Conservation (phyloP, 140 eudicot species). For the Anethum foeniculum region DNA sequence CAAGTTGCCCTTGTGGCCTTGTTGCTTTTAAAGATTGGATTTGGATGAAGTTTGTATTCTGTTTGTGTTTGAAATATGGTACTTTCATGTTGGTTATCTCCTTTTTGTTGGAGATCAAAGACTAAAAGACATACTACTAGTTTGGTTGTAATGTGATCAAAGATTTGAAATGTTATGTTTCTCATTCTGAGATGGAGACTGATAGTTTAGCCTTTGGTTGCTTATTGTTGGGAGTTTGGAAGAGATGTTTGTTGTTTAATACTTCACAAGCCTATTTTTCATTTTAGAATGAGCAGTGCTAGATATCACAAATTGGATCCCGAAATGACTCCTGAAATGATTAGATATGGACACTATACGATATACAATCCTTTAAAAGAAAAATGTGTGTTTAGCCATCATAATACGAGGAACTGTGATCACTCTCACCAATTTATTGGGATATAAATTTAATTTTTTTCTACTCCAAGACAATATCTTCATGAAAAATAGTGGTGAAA, state of each 20-base stretch:
- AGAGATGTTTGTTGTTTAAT: background rate
- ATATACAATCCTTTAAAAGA: background rate
- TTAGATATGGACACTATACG: too few relatives aligned
- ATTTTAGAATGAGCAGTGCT: background rate
- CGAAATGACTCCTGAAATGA: background rate
- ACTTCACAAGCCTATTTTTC: background rate
- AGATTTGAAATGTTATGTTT: background rate
- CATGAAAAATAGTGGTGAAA: too few relatives aligned
- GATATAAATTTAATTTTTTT: too few relatives aligned
- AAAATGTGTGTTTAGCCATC: background rate
- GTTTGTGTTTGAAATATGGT: background rate
- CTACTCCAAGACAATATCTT: too few relatives aligned
- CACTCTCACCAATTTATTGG: background rate
- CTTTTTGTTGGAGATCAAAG: slow-evolving; percentile 2
- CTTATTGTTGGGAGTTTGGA: slow-evolving; percentile 1
- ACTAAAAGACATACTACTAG: background rate
- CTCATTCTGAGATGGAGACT: background rate
- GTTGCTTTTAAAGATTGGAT: background rate
- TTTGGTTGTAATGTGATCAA: background rate
- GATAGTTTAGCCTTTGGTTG: background rate
- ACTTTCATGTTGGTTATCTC: background rate
- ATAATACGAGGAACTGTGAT: background rate
- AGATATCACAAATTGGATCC: background rate
- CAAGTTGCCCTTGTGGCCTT: background rate
- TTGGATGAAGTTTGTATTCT: background rate